Percentiles rank a stretch among this genome's conserved stretches.
Conservation (phyloP, 305 asterid genomes). For the Fraxinus greggii region DNA sequence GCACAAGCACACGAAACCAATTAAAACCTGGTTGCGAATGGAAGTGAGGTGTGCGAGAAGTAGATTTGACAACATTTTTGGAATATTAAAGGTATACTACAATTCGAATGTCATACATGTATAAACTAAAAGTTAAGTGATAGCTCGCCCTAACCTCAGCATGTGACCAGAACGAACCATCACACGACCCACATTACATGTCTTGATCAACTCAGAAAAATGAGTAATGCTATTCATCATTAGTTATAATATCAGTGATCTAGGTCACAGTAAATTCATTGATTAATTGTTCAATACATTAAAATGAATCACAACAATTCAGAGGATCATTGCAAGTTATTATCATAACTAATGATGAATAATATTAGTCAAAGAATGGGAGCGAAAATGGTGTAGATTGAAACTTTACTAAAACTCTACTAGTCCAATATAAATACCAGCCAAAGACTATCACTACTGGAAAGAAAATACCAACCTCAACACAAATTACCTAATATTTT, state of each 20-base stretch:
- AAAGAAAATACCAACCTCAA: neutral
- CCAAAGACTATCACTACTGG: neutral
- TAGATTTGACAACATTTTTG: neutral
- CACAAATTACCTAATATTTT: neutral
- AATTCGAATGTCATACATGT: neutral
- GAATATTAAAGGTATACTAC: neutral
- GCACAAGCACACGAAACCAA: constrained; percentile 19
- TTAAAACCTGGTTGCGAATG: neutral
- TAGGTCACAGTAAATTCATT: no score
- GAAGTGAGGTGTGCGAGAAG: neutral
- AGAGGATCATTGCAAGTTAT: no score
- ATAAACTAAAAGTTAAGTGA: neutral
- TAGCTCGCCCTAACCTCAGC: neutral
- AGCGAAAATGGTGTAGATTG: neutral
- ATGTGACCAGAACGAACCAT: neutral
- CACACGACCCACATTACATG: neutral
- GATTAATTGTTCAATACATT: no score
- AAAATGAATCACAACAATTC: no score
- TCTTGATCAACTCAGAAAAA: no score
- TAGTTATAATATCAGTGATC: no score
- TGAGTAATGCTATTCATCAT: no score
- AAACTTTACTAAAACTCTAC: neutral
- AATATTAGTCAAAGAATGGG: no score
- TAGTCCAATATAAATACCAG: neutral
- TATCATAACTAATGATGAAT: no score